Evolutionary conservation across 106 monocot genomes (phyloP), one percentile per base, ranked within the genome.

Genomic region (Agapanthus africanus): DNA sequence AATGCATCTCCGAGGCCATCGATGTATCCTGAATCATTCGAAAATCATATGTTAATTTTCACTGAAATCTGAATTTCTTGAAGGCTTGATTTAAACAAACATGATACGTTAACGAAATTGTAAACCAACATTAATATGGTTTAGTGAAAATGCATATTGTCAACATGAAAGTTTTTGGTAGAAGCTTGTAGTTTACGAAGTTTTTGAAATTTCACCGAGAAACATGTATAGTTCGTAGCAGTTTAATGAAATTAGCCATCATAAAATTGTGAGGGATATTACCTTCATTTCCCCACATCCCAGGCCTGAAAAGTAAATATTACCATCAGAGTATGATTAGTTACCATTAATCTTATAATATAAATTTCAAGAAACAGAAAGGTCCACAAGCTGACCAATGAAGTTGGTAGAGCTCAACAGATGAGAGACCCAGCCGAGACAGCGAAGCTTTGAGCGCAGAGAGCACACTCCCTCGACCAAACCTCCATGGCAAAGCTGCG

Each of bases 281-380:
- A 97, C 95, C 91, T 97, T 97, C 82, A 81, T 97, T 97, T 62
- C 95, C 95, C 95, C 95, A 97, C 50, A 97, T 83, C 67, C 91
- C 91, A 35, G 91, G 95, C 91, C 95, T 97, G 86, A 76, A 83
- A n/a, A n/a, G n/a, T n/a, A n/a, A 16, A 1, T 2, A 76, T n/a
- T 32, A 74, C 0, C 37, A 56, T 22, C 49, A 57, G 22, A 39
- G 6, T 35, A 19, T 16, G 22, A 35, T 80, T 49, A 80, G 22
- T 57, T 11, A 79, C 28, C 16, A 26, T 34, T 21, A n/a, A 9
- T 32, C 40, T n/a, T 27, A 7, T 40, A 73, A 11, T n/a, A 9
- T 41, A 49, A 42, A 26, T 68, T 36, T 38, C 60, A 63, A 60
- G 3, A 51, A 56, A 54, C 63, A 41, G 62, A 30, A 67, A 28